Base-by-base conservation (phyloP, 331 rosid species). In the Quercus tomentella region DNA sequence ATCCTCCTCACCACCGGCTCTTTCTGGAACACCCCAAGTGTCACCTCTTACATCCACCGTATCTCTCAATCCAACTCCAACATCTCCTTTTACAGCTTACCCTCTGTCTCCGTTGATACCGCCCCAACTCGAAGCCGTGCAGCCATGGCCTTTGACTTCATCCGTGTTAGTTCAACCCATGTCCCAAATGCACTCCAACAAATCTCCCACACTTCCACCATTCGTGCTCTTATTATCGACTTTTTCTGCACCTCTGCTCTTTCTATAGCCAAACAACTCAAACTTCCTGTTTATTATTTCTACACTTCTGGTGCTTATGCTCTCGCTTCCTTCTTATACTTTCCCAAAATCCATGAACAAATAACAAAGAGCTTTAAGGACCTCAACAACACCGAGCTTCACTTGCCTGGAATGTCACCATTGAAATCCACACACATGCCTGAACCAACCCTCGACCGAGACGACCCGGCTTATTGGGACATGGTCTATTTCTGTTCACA, bases 161-260 rank as follows among this genome's bases (percentile, higher is more conserved):
- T 84, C 2, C 86, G 83, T 6, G 58, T 17, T 21, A 89, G 89
- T 71, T 16, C 43, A 9, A 17, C 78, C 65, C 74, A 82, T 49
- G 86, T 82, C 12, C 18, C 55, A 1, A 54, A 63, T 1, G 45
- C 76, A 0, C 88, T 92, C 76, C 67, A 49, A 41, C 76, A 76
- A 3, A 45, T 92, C 76, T 76, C 86, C 0, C 7, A 63, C 25
- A 16, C 78, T 1, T 41, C 77, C 20, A 1, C 20, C 0, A 1
- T 92, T 20, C 77, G 78, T 4, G 85, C 91, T n/a, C 72, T 89
- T 14, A 1, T 91, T 22, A 84, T 91, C 7, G 97, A 91, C 14
- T 0, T 82, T 20, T 86, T 89, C 81, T 91, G 94, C 72, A 72
- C 87, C 1, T 78, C 88, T 0, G 85, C 88, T 1, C 76, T 85